Conservation (phyloP, 495 filamentous ascomycete genomes). For the Baudoinia panamericana region DNA sequence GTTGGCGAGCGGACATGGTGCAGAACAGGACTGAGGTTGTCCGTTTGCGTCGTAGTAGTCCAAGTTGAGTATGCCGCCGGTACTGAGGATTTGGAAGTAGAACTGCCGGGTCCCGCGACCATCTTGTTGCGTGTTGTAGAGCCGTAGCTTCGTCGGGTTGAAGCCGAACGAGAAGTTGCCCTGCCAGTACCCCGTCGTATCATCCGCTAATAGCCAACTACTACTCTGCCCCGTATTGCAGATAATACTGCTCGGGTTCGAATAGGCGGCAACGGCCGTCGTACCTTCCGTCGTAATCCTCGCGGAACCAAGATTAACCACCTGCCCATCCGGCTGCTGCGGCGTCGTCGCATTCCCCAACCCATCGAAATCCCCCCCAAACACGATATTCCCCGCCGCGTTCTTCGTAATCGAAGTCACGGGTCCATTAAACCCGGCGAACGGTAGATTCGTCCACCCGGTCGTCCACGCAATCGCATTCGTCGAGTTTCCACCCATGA, state of each 20-base stretch:
- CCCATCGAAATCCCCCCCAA: conserved; percentile 82
- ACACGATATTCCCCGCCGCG: conserved; percentile 70
- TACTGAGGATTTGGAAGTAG: conserved; percentile 65
- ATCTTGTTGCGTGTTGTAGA: conserved; percentile 80
- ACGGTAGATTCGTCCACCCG: conserved; percentile 76
- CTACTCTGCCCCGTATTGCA: conserved; percentile 65
- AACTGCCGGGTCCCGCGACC: conserved; percentile 79
- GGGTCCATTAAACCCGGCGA: conserved; percentile 88
- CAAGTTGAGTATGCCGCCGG: conserved; percentile 91
- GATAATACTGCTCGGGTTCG: conserved; percentile 68
- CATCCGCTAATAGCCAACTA: conserved; percentile 77
- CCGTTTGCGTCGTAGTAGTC: conserved; percentile 70
- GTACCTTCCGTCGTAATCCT: conserved; percentile 54
- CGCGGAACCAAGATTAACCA: conserved; percentile 71
- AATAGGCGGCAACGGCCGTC: conserved; percentile 49
- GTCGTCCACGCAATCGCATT: conserved; percentile 80
- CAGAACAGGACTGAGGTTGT: conserved; percentile 54
- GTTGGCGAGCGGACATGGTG: conserved; percentile 65
- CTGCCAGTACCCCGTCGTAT: conserved; percentile 68
- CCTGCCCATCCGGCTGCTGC: conserved; percentile 50
- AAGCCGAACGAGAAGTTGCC: conserved; percentile 74
- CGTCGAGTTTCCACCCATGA: conserved; percentile 61
- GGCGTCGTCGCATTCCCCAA: conserved; percentile 63
- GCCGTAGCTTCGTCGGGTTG: conserved; percentile 66
- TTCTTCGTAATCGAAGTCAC: conserved; percentile 74